Conservation (phyloP, 2,329 filamentous ascomycete genomes). For the Westerdykella aurantiaca region DNA sequence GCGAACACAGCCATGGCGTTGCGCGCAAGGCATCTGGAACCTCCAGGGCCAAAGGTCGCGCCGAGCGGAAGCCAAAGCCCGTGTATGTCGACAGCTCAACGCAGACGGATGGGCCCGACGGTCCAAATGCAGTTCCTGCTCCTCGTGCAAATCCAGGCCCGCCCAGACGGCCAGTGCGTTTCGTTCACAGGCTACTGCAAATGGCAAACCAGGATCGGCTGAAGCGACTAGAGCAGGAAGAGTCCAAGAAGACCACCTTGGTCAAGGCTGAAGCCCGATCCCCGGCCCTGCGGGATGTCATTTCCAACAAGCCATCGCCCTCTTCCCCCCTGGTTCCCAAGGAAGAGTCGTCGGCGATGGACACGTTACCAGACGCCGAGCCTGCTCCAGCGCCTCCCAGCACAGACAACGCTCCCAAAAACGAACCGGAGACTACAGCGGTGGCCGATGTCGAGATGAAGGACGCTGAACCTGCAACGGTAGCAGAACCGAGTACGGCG, state of each 20-base stretch:
- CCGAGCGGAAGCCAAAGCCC: conserved; percentile 24
- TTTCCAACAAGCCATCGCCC: conserved; percentile 28
- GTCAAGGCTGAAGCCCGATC: conserved; percentile 31
- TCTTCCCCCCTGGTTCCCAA: conserved; percentile 19
- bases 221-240: conserved; percentile 12
- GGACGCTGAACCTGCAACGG: conserved; percentile 26
- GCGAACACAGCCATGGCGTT: conserved; percentile 32
- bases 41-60: conserved; percentile 37
- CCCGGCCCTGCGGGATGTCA: conserved; percentile 29
- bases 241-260: conserved; percentile 9
- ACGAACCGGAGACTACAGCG: conserved; percentile 17
- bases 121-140: no score
- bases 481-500: background rate
- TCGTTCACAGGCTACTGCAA: conserved; percentile 34
- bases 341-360: conserved; percentile 23
- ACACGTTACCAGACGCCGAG: conserved; percentile 16
- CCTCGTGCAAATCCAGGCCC: background rate
- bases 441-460: conserved; percentile 44
- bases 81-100: conserved; percentile 31
- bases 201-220: conserved; percentile 35
- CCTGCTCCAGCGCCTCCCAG: conserved; percentile 12
- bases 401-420: conserved; percentile 12
- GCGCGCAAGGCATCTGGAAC: conserved; percentile 32
- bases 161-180: conserved; percentile 21
- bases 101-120: conserved; percentile 23